phyloP scores from a whole-genome alignment of 2,329 filamentous ascomycete genomes.

The Colletotrichum plurivorum region DNA sequence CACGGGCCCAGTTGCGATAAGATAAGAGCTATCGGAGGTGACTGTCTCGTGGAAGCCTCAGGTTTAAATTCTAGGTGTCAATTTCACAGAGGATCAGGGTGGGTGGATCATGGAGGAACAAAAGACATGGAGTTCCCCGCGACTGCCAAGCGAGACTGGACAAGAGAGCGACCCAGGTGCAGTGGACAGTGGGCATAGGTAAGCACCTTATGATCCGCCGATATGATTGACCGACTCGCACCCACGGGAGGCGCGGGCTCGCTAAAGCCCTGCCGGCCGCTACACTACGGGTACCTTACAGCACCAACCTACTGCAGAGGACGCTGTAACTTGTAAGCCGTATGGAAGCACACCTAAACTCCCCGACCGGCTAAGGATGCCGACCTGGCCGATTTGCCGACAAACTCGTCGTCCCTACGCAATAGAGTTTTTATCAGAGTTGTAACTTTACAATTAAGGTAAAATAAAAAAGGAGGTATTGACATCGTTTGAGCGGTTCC shows the following conservation, averaged over 20 bases:
- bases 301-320: no score
- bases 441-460: slow-evolving; percentile 25
- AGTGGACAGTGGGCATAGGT: slow-evolving; percentile 4
- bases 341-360: background rate
- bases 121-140: slow-evolving; percentile 6
- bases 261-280: no score
- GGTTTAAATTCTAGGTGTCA: background rate
- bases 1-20: slow-evolving; percentile 14
- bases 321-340: no score
- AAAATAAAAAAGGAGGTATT: background rate
- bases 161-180: slow-evolving; percentile 3
- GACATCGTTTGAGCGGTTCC: background rate
- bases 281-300: no score
- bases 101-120: no score
- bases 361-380: slow-evolving; percentile 13
- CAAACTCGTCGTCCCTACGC: slow-evolving; percentile 3
- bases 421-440: slow-evolving; percentile 24
- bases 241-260: background rate
- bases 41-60: background rate
- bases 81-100: no score
- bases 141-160: slow-evolving; percentile 2
- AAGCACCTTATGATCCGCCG: slow-evolving; percentile 29
- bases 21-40: slow-evolving; percentile 19
- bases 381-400: slow-evolving; percentile 27
- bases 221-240: slow-evolving; percentile 24